These are phyloP conservation scores for Sporothrix schenckii DNA, from an alignment of 2,329 filamentous ascomycete genomes.

Conservation along the genomic window DNA sequence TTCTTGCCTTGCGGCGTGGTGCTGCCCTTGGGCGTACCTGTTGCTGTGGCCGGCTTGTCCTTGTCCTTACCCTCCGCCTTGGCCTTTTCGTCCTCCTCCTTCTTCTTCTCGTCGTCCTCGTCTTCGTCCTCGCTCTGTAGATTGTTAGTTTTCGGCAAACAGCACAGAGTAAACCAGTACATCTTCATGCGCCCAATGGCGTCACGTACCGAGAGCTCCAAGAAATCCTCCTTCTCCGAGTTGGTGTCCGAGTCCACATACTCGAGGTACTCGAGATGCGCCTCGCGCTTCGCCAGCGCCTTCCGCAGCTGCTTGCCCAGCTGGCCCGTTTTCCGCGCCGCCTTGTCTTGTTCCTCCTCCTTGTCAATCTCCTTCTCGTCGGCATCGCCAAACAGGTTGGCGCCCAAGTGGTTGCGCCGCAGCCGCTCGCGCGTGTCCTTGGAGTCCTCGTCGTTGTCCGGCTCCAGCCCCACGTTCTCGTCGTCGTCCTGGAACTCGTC, in stretches of 20 bases:
- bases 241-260: conserved; percentile 83
- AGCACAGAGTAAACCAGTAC: conserved; percentile 20
- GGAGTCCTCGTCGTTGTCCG: conserved; percentile 77
- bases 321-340: conserved; percentile 69
- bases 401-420: conserved; percentile 79
- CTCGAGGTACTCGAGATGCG: conserved; percentile 82
- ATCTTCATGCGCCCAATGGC: background rate
- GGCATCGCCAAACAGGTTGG: conserved; percentile 76
- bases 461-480: conserved; percentile 73
- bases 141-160: conserved; percentile 28
- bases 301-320: conserved; percentile 79
- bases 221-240: conserved; percentile 45
- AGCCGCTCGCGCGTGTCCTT: conserved; percentile 73
- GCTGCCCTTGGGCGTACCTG: conserved; percentile 68
- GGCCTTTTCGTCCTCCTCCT: conserved; percentile 37
- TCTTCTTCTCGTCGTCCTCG: conserved; percentile 32
- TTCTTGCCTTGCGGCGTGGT: conserved; percentile 57
- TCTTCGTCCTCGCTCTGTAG: conserved; percentile 47
- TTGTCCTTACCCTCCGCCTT: conserved; percentile 57
- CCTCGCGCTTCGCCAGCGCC: conserved; percentile 79
- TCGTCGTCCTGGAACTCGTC: conserved; percentile 88
- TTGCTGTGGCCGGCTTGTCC: conserved; percentile 50
- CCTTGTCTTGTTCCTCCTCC: conserved; percentile 69
- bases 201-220: conserved; percentile 42
- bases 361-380: conserved; percentile 73